A percentile compares a stretch with the other conserved stretches of the same genome.
Conservation (phyloP, 2,329 filamentous ascomycete genomes). For the Fusarium agapanthi region DNA sequence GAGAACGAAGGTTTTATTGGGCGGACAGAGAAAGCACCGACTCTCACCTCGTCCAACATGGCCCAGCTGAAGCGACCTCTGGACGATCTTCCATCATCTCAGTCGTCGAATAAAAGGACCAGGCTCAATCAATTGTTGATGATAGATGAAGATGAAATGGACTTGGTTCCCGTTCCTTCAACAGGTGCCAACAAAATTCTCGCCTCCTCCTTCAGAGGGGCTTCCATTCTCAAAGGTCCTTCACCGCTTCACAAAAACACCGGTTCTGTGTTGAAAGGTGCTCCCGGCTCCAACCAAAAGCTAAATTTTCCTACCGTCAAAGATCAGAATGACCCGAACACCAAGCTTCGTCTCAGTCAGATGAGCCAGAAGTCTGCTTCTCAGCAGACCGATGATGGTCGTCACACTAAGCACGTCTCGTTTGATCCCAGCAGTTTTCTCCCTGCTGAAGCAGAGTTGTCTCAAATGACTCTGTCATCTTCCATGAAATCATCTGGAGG, state of each 20-base stretch:
- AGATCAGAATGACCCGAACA: conserved; percentile 72
- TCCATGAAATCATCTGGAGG: conserved; percentile 23
- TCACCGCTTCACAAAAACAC: background rate
- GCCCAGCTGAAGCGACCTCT: conserved; percentile 20
- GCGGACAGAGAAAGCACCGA: conserved; percentile 24
- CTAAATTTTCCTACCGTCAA: conserved; percentile 81
- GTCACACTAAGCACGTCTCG: conserved; percentile 35
- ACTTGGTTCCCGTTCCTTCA: conserved; percentile 21
- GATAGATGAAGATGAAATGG: conserved; percentile 5
- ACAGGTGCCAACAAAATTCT: background rate
- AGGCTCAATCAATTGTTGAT: background rate
- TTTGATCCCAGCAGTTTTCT: conserved; percentile 30
- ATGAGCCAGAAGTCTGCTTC: conserved; percentile 55
- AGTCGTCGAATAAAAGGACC: conserved; percentile 7
- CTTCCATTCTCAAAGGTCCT: conserved; percentile 2
- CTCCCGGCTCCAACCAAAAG: conserved; percentile 47
- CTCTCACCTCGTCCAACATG: background rate
- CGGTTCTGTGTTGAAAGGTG: conserved; percentile 1
- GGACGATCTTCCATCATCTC: background rate
- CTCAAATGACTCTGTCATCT: conserved; percentile 14
- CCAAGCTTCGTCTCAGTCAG: conserved; percentile 73
- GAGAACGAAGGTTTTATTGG: conserved; percentile 48
- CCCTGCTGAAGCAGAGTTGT: background rate
- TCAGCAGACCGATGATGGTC: conserved; percentile 56
- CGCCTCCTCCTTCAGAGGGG: background rate